Evolutionary conservation across 176 grass and related monocot species (phyloP), one percentile per base, ranked within the genome.

Genomic region (Phyllostachys edulis): DNA sequence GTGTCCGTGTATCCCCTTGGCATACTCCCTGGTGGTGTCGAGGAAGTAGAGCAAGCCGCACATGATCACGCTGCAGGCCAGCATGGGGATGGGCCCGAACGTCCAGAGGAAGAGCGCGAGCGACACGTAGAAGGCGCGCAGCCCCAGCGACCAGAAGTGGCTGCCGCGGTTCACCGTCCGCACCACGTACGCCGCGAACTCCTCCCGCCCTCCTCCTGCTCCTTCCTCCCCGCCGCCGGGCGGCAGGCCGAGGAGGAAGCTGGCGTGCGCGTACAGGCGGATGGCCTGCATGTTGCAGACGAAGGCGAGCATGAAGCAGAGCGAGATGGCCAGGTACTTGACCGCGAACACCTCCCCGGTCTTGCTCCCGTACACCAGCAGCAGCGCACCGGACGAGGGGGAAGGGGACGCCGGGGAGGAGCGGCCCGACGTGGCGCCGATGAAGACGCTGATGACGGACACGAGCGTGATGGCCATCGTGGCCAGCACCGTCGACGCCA

Each of bases 271-370:
- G 79, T 92, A 90, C 80, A 94, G 85, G 34, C 90, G 86, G 85
- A 94, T 94, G 80, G 92, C 82, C 88, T 92, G 94, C 76, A 94
- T 88, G 91, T 94, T 94, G 87, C 90, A 94, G 75, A 94, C 83
- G 81, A 97, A 94, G 71, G 92, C 88, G 16, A 86, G 84, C 86
- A 97, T 90, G 86, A 94, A 97, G 90, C 92, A 94, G 80, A 94
- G 86, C 63, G 88, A 89, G 82, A 97, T 89, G 69, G 92, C 73
- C 42, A 97, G 90, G 92, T 84, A 91, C 81, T 94, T 91, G 77
- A 92, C 81, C 42, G 90, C 75, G 44, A 84, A 79, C 34, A 85
- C 78, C 76, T 64, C 23, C 37, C 71, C 18, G 49, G 86, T 89
- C 82, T 86, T 91, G 88, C 81, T 97, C 76, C 92, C 84, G 66